Base-by-base conservation (phyloP, 345 rosid genomes). In the Citrus medica region DNA sequence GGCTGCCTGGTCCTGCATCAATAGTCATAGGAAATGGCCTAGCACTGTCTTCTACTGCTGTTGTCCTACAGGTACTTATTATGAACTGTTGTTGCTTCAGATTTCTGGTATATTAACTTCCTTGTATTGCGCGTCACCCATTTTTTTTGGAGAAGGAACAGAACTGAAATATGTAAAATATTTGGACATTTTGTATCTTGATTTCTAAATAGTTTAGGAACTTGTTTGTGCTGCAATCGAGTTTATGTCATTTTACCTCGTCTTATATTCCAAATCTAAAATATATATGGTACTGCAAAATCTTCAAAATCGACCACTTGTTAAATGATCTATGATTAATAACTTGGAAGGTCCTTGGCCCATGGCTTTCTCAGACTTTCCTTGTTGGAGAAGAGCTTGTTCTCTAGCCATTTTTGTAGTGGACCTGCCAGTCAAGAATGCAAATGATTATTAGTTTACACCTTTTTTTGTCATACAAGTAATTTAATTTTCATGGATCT, bases 1-100 rank as follows among this genome's bases (percentile, higher is more conserved):
- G 98, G 62, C 89, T 82, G 83, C 88, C 93, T 75, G 96, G 95
- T 87, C 96, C 99, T 79, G 98, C 99, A 69, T 91, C 98, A 62
- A 91, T 96, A 79, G 99, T 96, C 61, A 88, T 96, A 80, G 99
- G 99, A 78, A 96, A 96, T 84, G 99, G 99, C 70, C 88, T 96
- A 77, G 98, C 99, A 58, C 84, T 96, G 74, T 96, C 99, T 71
- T 96, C 99, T 67, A 96, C 99, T 73, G 99, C 99, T 51, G 99
- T 96, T 76, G 99, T 96, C 73, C 88, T 96, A 81, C 98, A 96
- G 97, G 99, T 93, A 73, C 61, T 73, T 53, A 73, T 69, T 63
- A 63, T 68, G n/a, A 48, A 37, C 67, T 24, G 64, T 42, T 69
- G 78, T 82, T 69, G 27, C 74, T 75, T 78, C 70, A 65, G 63